phyloP scores from a whole-genome alignment of 352 stramenopile species.

The Pilasporangium apinafurcum region DNA sequence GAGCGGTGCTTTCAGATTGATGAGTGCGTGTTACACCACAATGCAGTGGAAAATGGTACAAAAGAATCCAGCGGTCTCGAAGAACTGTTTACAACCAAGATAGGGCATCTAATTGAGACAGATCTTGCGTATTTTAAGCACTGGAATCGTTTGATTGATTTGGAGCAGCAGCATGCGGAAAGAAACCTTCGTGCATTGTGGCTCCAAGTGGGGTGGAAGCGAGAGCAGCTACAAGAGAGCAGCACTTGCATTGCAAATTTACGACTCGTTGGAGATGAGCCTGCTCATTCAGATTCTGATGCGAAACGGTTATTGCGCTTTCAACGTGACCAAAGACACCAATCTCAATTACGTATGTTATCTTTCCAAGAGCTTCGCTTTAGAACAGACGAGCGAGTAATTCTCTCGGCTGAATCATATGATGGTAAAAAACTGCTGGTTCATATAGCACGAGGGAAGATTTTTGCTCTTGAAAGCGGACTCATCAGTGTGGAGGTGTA shows the following conservation, averaged over 20 bases:
- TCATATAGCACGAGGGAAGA: conserved; percentile 48
- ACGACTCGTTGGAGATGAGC: conserved; percentile 36
- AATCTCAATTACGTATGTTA: neutral
- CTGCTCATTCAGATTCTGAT: conserved; percentile 18
- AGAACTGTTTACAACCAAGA: conserved; percentile 55
- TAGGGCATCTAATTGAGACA: conserved; percentile 36
- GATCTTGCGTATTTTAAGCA: conserved; percentile 68
- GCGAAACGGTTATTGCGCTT: conserved; percentile 38
- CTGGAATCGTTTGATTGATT: conserved; percentile 67
- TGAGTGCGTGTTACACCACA: conserved; percentile 85
- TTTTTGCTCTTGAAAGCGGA: conserved; percentile 36
- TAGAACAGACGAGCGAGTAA: conserved; percentile 62
- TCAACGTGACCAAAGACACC: conserved; percentile 33
- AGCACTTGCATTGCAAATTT: conserved; percentile 50
- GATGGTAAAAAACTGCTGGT: conserved; percentile 59
- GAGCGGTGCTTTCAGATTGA: conserved; percentile 75
- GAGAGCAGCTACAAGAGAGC: conserved; percentile 42
- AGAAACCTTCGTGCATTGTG: conserved; percentile 64
- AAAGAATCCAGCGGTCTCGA: conserved; percentile 56
- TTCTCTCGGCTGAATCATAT: conserved; percentile 65
- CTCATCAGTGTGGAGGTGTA: conserved; percentile 46
- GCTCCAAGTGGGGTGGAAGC: conserved; percentile 53
- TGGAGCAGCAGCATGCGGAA: conserved; percentile 69
- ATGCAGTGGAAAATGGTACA: conserved; percentile 66
- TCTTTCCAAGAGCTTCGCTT: conserved; percentile 56